Percentiles rank a stretch among this genome's conserved stretches.
Evolutionary conservation across 805 yeast species (phyloP).

Genomic region (Pichia californica): DNA sequence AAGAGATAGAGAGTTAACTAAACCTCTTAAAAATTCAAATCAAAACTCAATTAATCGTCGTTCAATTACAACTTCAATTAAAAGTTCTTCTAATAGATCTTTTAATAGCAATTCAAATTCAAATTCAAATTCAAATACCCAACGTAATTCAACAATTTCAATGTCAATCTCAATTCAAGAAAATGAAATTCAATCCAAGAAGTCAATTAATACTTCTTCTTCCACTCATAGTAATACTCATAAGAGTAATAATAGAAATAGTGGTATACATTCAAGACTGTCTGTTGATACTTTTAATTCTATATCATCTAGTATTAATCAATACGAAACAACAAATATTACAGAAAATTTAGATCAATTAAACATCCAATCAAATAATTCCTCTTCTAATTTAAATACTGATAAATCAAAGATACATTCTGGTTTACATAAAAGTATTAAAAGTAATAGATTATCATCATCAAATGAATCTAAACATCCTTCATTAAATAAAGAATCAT

Average conservation of each 20-base stretch:
- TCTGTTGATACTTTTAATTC: conserved; percentile 5
- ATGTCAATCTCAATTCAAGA: too few relatives aligned
- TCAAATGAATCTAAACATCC: too few relatives aligned
- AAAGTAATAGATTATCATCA: too few relatives aligned
- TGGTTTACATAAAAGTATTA: too few relatives aligned
- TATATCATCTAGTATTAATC: background rate
- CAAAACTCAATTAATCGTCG: conserved; percentile 1
- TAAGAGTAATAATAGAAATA: background rate
- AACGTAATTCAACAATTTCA: too few relatives aligned
- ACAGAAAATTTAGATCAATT: background rate
- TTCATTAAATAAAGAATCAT: background rate
- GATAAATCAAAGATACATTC: too few relatives aligned
- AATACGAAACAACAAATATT: background rate
- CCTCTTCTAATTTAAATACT: background rate
- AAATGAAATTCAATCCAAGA: too few relatives aligned
- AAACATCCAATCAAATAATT: background rate
- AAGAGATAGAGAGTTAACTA: background rate
- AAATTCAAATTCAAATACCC: background rate
- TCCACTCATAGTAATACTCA: too few relatives aligned
- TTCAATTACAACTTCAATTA: background rate
- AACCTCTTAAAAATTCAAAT: background rate
- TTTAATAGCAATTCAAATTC: background rate
- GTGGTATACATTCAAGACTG: background rate
- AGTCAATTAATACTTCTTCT: too few relatives aligned
- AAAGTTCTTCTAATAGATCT: background rate